Base-by-base conservation (phyloP, 495 filamentous ascomycete genomes). In the Penicillium soppii region DNA sequence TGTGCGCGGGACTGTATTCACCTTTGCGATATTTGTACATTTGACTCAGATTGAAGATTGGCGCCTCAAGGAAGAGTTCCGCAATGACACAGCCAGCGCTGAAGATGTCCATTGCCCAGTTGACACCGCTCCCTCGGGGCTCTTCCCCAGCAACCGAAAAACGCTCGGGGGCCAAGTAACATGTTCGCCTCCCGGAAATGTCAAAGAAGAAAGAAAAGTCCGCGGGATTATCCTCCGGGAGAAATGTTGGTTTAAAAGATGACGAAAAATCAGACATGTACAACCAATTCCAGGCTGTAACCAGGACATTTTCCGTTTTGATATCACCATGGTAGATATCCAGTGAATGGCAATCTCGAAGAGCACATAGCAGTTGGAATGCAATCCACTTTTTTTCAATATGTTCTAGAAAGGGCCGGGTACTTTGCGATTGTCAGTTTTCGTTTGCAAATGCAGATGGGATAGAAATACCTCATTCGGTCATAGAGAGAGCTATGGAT, bases 281-380 rank as follows among this genome's bases (percentile, higher is more conserved):
- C 12, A 99, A 84, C 95, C 95, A 99, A 71, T 97, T 96, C 95
- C 95, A 99, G 21, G 95, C 96, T 1, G 95, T 99, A 35, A 97
- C 92, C 42, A 99, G 76, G 23, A 90, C 82, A 59, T 97, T 99
- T 69, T 97, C 92, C 0, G 94, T 91, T 71, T 99, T 99, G 71
- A 99, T 97, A 65, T 99, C 95, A 29, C 95, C 95, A 66, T 99
- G 95, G 67, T 89, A 97, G 43, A 97, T 77, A 52, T 91, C 88
- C n/a, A 88, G 78, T 35, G 86, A 76, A 69, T 99, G 95, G 58
- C 90, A 96, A 63, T 99, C 95, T 27, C 92, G 83, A 45, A 97
- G 75, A 7, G 89, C 94, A 67, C 90, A 96, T 8, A 99, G 80
- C 8, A 99, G 81, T 71, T 99, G 95, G 59, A 96, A 99, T 1